Evolutionary conservation across 495 filamentous ascomycete genomes (phyloP).

Genomic region (Viridothelium virens): DNA sequence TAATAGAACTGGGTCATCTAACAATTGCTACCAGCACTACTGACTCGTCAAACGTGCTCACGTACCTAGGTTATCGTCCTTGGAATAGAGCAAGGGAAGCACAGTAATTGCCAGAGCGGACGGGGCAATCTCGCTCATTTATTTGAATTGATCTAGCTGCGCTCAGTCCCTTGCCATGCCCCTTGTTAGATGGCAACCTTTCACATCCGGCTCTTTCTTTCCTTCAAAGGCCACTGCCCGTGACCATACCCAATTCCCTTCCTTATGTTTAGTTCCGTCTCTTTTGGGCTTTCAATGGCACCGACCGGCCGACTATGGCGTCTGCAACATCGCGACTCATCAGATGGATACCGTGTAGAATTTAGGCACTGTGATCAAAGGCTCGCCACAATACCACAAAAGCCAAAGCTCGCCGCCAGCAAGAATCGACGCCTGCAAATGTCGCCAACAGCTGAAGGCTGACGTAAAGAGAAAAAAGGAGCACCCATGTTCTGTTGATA

Average conservation of each 20-base stretch:
- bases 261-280: neutral
- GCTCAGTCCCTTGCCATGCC: neutral
- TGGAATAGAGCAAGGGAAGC: too few species aligned
- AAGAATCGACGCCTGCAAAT: constrained; percentile 5
- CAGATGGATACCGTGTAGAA: neutral
- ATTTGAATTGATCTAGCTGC: neutral
- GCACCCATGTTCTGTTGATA: neutral
- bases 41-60: too few species aligned
- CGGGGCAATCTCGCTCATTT: neutral
- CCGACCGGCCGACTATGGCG: neutral
- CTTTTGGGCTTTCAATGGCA: neutral
- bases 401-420: neutral
- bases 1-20: neutral
- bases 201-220: neutral
- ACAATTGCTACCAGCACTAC: too few species aligned
- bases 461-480: neutral
- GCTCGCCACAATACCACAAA: neutral
- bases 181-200: neutral
- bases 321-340: neutral
- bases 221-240: neutral
- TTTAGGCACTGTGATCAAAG: neutral
- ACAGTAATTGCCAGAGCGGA: too few species aligned
- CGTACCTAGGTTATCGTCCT: too few species aligned
- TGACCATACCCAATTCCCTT: neutral
- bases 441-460: neutral